Conservation (phyloP, 2,329 filamentous ascomycete species). For the Xylogone sp. region DNA sequence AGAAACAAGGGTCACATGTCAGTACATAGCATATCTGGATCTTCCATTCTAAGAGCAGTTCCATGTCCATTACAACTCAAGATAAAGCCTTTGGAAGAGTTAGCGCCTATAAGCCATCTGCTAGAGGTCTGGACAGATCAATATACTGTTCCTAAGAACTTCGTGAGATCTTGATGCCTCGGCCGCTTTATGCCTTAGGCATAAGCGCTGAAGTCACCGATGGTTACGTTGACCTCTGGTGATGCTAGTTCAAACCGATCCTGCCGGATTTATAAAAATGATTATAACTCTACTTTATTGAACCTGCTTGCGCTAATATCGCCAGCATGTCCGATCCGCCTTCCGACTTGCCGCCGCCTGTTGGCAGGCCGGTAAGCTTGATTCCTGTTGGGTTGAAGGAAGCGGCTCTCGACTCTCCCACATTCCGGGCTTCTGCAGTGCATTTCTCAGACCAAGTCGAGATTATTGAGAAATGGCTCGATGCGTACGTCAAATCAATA, state of each 20-base stretch:
- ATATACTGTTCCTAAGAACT: too few relatives aligned
- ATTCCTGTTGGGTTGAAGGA: conserved; percentile 83
- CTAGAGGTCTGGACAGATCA: too few relatives aligned
- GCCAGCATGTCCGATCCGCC: neutral
- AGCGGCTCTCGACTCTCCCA: conserved; percentile 92
- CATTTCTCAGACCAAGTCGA: conserved; percentile 94
- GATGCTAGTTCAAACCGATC: neutral
- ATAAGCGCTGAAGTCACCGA: neutral
- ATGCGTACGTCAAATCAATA: conserved; percentile 60
- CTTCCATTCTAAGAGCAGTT: too few relatives aligned
- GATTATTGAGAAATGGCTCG: conserved; percentile 87
- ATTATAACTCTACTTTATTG: neutral
- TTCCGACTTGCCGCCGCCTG: conserved; percentile 6
- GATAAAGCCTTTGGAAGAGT: too few relatives aligned
- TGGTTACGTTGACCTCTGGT: neutral
- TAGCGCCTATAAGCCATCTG: too few relatives aligned
- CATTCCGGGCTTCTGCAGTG: conserved; percentile 80
- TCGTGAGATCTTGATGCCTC: too few relatives aligned
- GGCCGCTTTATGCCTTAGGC: neutral
- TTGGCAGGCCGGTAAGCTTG: conserved; percentile 21
- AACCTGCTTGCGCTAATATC: neutral
- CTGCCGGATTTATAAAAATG: neutral
- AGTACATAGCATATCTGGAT: too few relatives aligned
- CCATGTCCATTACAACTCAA: too few relatives aligned
- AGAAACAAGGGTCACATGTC: too few relatives aligned